Conservation (phyloP, 2,329 filamentous ascomycete genomes). For the Phyllachora maydis region DNA sequence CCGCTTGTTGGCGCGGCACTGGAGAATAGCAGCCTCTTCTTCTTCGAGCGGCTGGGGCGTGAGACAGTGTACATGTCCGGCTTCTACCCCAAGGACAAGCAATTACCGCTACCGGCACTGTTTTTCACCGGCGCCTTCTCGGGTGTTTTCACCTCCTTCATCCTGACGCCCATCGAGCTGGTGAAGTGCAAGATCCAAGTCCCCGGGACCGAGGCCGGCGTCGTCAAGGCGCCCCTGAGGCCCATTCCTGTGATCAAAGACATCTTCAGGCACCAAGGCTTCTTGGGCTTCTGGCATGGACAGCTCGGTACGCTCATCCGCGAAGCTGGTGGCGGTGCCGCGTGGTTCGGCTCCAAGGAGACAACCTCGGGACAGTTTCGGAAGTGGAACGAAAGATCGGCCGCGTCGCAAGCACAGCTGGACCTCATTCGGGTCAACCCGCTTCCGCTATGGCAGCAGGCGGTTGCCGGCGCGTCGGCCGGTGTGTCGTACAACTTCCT, state of each 20-base stretch:
- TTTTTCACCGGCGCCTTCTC: constrained; percentile 68
- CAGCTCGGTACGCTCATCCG: constrained; percentile 85
- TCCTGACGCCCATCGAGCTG: constrained; percentile 87
- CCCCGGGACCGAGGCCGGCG: constrained; percentile 23
- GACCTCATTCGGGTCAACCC: constrained; percentile 23
- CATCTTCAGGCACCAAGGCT: constrained; percentile 63
- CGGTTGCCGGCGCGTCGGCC: constrained; percentile 67
- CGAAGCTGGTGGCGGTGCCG: constrained; percentile 79
- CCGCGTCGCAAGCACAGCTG: constrained; percentile 16
- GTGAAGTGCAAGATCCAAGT: constrained; percentile 98
- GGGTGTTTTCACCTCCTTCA: constrained; percentile 72
- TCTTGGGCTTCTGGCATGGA: constrained; percentile 84
- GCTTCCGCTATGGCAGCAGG: constrained; percentile 70
- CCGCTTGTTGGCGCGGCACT: constrained; percentile 79
- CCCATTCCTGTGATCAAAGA: constrained; percentile 55
- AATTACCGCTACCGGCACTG: constrained; percentile 55
- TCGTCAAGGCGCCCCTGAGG: constrained; percentile 26
- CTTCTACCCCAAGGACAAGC: constrained; percentile 25
- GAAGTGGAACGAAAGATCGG: constrained; percentile 24
- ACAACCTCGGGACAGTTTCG: constrained; percentile 54
- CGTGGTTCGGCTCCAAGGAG: constrained; percentile 90
- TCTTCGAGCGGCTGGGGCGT: constrained; percentile 65
- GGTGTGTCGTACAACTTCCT: constrained; percentile 93
- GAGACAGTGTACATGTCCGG: constrained; percentile 36
- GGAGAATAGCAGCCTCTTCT: constrained; percentile 82